Evolutionary conservation across 192 early-diverging fungal genomes (phyloP).

Genomic region (Coemansia sp.): DNA sequence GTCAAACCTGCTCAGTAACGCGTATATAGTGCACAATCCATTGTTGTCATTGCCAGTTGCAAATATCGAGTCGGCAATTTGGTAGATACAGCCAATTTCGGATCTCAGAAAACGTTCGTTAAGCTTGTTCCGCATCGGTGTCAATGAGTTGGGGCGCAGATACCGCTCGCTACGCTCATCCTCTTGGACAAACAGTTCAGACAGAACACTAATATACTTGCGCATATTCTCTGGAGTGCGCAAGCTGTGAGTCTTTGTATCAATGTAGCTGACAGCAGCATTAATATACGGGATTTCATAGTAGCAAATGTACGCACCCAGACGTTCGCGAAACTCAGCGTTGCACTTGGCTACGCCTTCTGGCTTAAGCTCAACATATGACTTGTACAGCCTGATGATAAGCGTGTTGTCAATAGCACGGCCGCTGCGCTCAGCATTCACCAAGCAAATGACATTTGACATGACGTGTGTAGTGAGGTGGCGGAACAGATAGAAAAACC

Average conservation of each 20-base stretch:
- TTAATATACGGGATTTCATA: slow-evolving; percentile 9
- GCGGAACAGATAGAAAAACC: slow-evolving; percentile 4
- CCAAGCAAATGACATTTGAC: background rate
- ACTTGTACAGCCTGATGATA: background rate
- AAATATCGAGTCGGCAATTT: slow-evolving; percentile 1
- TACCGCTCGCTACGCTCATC: slow-evolving; percentile 1
- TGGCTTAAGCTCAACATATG: background rate
- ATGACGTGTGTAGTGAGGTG: slow-evolving; percentile 1
- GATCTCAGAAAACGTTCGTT: slow-evolving; percentile 1
- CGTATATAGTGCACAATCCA: background rate
- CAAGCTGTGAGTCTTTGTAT: background rate
- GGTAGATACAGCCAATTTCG: background rate
- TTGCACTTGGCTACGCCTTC: background rate
- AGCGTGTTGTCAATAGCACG: background rate
- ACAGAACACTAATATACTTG: background rate
- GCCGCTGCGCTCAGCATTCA: background rate
- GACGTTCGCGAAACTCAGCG: background rate
- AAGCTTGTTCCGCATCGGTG: background rate
- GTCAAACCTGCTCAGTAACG: slow-evolving; percentile 3
- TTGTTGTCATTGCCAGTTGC: background rate
- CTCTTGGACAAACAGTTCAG: background rate
- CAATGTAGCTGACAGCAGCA: slow-evolving; percentile 3
- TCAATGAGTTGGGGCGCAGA: slow-evolving; percentile 5
- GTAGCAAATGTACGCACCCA: slow-evolving; percentile 13
- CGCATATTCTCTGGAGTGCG: background rate